Base-by-base conservation (phyloP, 139 green algal genomes). In the Chloropicon primus region DNA sequence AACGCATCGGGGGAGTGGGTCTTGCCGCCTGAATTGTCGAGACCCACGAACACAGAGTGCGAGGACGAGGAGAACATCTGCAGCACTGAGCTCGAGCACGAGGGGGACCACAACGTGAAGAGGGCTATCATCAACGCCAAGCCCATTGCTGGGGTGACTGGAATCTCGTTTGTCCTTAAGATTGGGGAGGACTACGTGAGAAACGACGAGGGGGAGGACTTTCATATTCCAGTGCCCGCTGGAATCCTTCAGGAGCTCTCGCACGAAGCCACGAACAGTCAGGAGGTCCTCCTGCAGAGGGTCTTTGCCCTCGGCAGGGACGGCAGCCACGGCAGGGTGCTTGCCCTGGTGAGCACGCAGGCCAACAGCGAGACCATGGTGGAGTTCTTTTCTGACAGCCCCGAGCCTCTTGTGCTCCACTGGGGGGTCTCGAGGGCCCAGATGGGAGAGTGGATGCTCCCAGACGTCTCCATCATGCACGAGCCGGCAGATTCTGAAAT, bases 171-270 rank as follows among this genome's bases (percentile, higher is more conserved):
- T 21, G 74, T 78, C 21, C 74, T 78, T 5, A 25, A 78, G 74
- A 5, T 54, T 3, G 25, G 25, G 10, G 27, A 72, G 5, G 23
- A 78, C 24, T 78, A 26, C 23, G 25, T 78, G 10, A 73, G 22
- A 5, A 26, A 78, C 28, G 74, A 25, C 5, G 3, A 75, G 5
- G 74, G 74, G 3, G n/a, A 78, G 23, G 74, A 78, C 74, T 78
- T 78, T 75, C 25, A 78, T 21, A 26, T 78, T 5, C 74, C 74
- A 5, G 28, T 78, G 27, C 74, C 74, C 5, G 23, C 24, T 3
- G 74, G 74, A 21, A 78, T 78, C 74, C 74, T 78, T 5, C 74
- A 78, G 27, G n/a, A 72, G 74, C 74, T 78, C 27, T 25, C 74
- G 10, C 23, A 54, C 27, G 74, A 78, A 23, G 74, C 74, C 27